Percentiles rank a stretch among this genome's conserved stretches.
Conservation (phyloP, 164 flowering plant species). For the Vitis cinerea region DNA sequence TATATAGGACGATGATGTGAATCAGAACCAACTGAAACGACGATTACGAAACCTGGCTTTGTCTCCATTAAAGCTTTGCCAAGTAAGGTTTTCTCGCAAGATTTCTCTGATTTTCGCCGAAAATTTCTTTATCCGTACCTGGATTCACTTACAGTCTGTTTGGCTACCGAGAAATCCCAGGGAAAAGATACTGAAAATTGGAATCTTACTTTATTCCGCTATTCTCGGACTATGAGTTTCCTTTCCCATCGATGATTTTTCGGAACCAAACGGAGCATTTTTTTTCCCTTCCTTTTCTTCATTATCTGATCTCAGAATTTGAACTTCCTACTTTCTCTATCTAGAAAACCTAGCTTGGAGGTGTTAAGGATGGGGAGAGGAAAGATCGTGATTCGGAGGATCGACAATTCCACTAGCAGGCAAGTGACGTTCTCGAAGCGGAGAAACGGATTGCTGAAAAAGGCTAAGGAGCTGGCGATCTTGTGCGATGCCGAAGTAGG, state of each 20-base stretch:
- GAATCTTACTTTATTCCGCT: too few species aligned
- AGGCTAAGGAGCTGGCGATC: slow-evolving; percentile 41
- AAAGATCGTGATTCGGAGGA: slow-evolving; percentile 37
- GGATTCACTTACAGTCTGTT: too few species aligned
- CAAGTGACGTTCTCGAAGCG: slow-evolving; percentile 44
- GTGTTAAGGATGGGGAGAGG: slow-evolving; percentile 33
- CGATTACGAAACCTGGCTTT: slow-evolving; percentile 20
- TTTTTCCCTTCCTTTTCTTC: background rate
- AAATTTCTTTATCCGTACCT: too few species aligned
- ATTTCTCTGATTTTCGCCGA: background rate
- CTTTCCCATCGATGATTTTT: too few species aligned
- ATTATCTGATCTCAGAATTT: background rate
- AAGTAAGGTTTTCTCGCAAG: slow-evolving; percentile 4
- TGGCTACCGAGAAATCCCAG: too few species aligned
- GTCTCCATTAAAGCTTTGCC: slow-evolving; percentile 11
- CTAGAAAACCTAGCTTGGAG: background rate
- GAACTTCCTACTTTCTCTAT: background rate
- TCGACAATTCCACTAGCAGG: slow-evolving; percentile 40
- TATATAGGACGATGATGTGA: slow-evolving; percentile 19
- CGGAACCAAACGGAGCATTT: background rate
- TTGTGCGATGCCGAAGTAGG: slow-evolving; percentile 41
- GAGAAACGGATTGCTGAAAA: slow-evolving; percentile 40
- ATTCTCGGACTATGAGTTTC: too few species aligned
- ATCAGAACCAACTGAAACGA: slow-evolving; percentile 12
- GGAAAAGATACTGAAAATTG: too few species aligned